Evolutionary conservation across 2,329 filamentous ascomycete genomes (phyloP).

Genomic region (Clarireedia paspali): DNA sequence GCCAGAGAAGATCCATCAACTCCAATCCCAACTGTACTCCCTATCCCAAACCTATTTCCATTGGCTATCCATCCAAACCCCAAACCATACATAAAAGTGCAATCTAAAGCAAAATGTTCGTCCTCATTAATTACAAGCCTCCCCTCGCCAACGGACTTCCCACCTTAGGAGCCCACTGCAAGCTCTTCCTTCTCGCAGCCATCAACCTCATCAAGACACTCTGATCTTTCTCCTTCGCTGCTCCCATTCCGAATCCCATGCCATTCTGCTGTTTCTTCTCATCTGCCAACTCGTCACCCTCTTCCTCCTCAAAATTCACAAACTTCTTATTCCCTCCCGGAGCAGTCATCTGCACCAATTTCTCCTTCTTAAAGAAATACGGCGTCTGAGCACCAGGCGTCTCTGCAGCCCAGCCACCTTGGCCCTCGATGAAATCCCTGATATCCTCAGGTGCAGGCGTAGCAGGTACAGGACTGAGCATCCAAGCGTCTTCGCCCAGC

Average conservation of each 20-base stretch:
- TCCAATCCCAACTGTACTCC: not conserved
- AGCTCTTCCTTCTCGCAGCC: conserved; percentile 66
- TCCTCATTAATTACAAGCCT: not conserved
- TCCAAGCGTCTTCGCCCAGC: conserved; percentile 18
- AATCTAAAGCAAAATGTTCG: not conserved
- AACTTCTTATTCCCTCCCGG: conserved; percentile 15
- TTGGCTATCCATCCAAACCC: not conserved
- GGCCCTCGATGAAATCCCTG: conserved; percentile 23
- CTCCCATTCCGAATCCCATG: conserved; percentile 33
- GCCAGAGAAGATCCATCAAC: too few species aligned
- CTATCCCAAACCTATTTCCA: not conserved
- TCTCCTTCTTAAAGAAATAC: conserved; percentile 26
- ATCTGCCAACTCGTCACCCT: not conserved
- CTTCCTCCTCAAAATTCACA: conserved; percentile 15
- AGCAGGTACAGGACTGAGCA: conserved; percentile 26
- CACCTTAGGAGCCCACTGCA: conserved; percentile 70
- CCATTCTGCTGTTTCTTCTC: not conserved
- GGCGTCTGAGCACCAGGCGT: conserved; percentile 26
- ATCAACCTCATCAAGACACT: conserved; percentile 43
- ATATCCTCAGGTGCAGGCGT: conserved; percentile 27
- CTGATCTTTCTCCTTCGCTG: conserved; percentile 40
- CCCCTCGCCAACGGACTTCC: conserved; percentile 60
- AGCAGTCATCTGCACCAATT: conserved; percentile 26
- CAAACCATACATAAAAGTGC: too few species aligned
- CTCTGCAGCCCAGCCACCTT: conserved; percentile 24